These are phyloP conservation scores for Cladophialophora chaetospira DNA, from an alignment of 2,329 filamentous ascomycete genomes.

Conservation along the genomic window DNA sequence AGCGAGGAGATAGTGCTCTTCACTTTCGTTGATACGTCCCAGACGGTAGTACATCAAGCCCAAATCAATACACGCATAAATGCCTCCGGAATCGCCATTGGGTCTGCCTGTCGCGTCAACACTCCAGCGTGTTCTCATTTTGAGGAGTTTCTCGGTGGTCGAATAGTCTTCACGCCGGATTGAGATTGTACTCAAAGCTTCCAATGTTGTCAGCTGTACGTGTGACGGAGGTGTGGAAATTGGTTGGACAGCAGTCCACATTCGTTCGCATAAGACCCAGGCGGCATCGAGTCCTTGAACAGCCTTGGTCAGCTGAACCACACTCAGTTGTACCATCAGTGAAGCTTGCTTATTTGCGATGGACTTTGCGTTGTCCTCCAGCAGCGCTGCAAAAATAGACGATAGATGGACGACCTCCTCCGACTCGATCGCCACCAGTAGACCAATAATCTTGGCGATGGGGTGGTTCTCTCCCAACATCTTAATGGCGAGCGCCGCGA, in stretches of 20 bases:
- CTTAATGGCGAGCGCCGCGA: background rate
- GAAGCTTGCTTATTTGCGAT: background rate
- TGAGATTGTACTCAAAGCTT: background rate
- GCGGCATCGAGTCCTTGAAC: background rate
- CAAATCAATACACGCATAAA: background rate
- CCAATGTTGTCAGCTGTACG: background rate
- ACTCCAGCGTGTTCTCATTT: background rate
- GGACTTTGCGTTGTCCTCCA: background rate
- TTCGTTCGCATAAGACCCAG: background rate
- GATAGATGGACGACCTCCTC: background rate
- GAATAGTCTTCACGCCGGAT: background rate
- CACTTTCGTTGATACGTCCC: background rate
- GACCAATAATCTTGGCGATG: background rate
- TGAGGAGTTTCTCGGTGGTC: background rate
- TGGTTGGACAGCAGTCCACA: conserved; percentile 1
- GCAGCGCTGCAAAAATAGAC: background rate
- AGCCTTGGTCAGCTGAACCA: background rate
- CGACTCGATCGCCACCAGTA: background rate
- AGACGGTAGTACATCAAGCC: background rate
- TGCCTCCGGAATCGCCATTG: background rate
- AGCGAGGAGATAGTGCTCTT: background rate
- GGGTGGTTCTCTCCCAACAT: background rate
- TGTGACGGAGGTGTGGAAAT: background rate
- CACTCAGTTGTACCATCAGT: background rate
- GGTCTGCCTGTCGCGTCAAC: background rate